Percentiles rank a stretch among this genome's conserved stretches.
These are phyloP conservation scores for Lactuca sativa DNA, from an alignment of 129 eudicot genomes.

Conservation along the genomic window DNA sequence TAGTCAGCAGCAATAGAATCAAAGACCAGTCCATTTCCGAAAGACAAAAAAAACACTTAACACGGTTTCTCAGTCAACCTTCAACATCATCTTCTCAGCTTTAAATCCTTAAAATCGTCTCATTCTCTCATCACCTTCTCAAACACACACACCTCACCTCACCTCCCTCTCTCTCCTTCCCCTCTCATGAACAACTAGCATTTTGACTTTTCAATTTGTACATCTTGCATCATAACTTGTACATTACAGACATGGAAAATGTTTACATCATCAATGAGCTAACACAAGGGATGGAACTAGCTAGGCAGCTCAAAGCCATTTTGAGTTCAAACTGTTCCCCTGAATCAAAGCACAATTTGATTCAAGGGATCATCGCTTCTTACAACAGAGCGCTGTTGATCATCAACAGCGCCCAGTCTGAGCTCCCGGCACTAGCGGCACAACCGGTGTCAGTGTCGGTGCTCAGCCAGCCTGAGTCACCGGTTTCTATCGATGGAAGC, in stretches of 20 bases:
- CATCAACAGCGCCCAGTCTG: constrained; percentile 54
- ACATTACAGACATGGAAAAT: constrained; percentile 23
- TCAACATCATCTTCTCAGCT: constrained; percentile 34
- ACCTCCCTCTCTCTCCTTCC: constrained; percentile 10
- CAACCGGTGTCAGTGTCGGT: constrained; percentile 9
- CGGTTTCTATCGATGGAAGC: constrained; percentile 57
- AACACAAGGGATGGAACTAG: constrained; percentile 68
- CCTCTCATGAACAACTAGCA: constrained; percentile 17
- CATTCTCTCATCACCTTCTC: constrained; percentile 38
- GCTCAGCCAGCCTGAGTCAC: constrained; percentile 47
- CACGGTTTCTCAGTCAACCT: constrained; percentile 77
- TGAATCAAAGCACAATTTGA: constrained; percentile 44
- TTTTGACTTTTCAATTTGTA: constrained; percentile 24
- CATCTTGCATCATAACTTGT: constrained; percentile 23
- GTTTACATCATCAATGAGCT: constrained; percentile 59
- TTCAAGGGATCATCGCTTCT: constrained; percentile 61
- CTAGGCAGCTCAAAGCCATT: constrained; percentile 64
- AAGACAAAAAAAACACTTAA: constrained; percentile 37
- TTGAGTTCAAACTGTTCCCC: constrained; percentile 39
- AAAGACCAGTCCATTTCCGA: constrained; percentile 38
- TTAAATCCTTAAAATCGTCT: constrained; percentile 42
- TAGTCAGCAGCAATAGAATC: constrained; percentile 54
- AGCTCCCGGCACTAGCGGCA: constrained; percentile 33
- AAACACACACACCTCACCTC: constrained; percentile 12
- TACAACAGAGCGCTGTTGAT: constrained; percentile 66